Conservation (phyloP, 768 basidiomycete species). For the Dentipellis sp. region DNA sequence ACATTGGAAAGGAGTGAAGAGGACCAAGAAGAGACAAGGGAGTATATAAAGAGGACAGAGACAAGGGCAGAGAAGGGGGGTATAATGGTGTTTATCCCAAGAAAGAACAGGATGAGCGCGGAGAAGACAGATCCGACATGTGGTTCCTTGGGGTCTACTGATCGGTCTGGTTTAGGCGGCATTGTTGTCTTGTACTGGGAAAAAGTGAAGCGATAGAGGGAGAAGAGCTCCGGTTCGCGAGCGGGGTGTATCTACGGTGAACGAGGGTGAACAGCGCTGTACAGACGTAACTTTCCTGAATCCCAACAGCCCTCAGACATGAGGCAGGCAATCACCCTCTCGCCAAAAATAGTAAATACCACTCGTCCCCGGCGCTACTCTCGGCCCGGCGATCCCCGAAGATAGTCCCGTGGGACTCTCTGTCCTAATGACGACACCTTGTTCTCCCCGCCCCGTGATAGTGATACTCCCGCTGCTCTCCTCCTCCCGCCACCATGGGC, state of each 20-base stretch:
- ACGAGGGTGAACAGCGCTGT: neutral
- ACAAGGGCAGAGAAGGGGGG: conserved; percentile 23
- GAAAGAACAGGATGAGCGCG: conserved; percentile 20
- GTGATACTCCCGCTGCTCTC: neutral
- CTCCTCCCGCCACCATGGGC: conserved; percentile 57
- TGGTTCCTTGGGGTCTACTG: conserved; percentile 30
- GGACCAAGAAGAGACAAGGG: conserved; percentile 6
- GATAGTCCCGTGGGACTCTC: neutral
- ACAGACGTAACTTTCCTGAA: conserved; percentile 7
- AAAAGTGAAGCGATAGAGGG: conserved; percentile 16
- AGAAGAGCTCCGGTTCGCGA: conserved; percentile 9
- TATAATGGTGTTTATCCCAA: conserved; percentile 31
- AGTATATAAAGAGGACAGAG: conserved; percentile 16
- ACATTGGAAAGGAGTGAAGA: conserved; percentile 40
- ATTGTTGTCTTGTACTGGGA: conserved; percentile 11
- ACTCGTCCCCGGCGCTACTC: neutral
- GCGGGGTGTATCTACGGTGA: neutral
- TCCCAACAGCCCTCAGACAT: conserved; percentile 1
- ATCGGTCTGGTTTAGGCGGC: conserved; percentile 30
- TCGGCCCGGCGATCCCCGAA: neutral
- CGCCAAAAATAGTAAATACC: neutral
- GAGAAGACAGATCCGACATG: conserved; percentile 28
- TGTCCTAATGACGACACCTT: neutral
- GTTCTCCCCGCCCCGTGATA: neutral
- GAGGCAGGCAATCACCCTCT: conserved; percentile 3